Evolutionary conservation across 2,329 filamentous ascomycete genomes (phyloP).

Genomic region (Colletotrichum simmondsii): DNA sequence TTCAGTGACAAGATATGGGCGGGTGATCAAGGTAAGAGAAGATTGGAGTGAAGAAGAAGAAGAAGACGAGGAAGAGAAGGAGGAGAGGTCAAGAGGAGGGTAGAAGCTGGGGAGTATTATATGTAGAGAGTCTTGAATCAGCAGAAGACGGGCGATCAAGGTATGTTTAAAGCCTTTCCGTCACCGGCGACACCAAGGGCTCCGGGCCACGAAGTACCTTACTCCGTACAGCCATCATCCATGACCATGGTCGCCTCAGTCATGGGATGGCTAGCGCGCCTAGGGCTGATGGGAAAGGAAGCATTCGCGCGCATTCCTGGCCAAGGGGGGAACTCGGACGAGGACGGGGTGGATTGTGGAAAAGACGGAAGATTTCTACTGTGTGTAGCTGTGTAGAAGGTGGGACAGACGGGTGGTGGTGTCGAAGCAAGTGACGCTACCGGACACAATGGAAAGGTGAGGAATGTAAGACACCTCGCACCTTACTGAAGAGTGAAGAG

Average conservation of each 20-base stretch:
- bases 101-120: neutral
- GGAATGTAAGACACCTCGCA: neutral
- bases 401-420: neutral
- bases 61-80: neutral
- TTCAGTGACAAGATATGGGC: neutral
- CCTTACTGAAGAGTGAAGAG: too few relatives aligned
- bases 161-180: slow-evolving; percentile 18
- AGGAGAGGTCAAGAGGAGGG: neutral
- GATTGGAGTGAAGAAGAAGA: neutral
- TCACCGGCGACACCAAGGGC: neutral
- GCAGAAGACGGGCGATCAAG: slow-evolving; percentile 14
- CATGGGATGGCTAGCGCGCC: neutral
- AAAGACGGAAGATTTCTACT: too few relatives aligned
- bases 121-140: neutral
- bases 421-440: neutral
- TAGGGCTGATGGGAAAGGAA: neutral
- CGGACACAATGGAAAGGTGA: neutral
- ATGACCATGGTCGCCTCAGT: neutral
- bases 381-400: neutral
- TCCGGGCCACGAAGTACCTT: neutral
- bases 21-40: neutral
- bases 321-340: neutral
- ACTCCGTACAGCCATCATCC: neutral
- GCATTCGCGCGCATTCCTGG: slow-evolving; percentile 12
- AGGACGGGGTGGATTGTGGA: neutral